phyloP scores from a whole-genome alignment of 257 asterid species.

The Solanum appendiculatum region DNA sequence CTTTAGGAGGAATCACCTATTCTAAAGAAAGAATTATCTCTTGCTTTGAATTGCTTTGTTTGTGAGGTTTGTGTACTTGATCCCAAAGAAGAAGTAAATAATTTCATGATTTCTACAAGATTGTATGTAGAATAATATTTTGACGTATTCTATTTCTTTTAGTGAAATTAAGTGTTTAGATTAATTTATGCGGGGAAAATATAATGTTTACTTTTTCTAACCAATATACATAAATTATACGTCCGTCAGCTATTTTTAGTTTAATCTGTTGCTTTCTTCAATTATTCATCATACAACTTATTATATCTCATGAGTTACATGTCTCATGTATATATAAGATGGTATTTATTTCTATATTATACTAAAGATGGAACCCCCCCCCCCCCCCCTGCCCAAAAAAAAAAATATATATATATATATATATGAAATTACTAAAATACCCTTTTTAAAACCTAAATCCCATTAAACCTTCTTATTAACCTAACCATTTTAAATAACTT shows the following conservation, averaged over 20 bases:
- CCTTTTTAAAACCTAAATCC: background rate
- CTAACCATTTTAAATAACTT: background rate
- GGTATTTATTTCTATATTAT: background rate
- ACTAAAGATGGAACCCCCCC: too few species aligned
- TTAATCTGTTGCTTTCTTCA: background rate
- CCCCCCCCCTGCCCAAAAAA: background rate
- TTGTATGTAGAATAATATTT: background rate
- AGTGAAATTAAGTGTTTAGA: background rate
- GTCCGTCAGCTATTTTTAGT: fast-evolving
- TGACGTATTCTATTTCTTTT: too few species aligned
- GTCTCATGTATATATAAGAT: too few species aligned
- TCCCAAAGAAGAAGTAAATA: background rate
- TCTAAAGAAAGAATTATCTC: slow-evolving; percentile 23
- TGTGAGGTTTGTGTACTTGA: background rate
- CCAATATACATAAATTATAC: background rate
- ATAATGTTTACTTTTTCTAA: fast-evolving
- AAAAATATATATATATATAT: too few species aligned
- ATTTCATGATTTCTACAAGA: background rate
- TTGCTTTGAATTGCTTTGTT: slow-evolving; percentile 1
- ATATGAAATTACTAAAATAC: background rate
- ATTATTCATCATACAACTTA: background rate
- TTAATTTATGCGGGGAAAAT: background rate
- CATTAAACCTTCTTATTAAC: background rate
- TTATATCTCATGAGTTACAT: too few species aligned
- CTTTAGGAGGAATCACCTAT: background rate